Evolutionary conservation across 768 basidiomycete genomes (phyloP), one percentile per base, ranked within the genome.

Genomic region (Kwoniella sp.): DNA sequence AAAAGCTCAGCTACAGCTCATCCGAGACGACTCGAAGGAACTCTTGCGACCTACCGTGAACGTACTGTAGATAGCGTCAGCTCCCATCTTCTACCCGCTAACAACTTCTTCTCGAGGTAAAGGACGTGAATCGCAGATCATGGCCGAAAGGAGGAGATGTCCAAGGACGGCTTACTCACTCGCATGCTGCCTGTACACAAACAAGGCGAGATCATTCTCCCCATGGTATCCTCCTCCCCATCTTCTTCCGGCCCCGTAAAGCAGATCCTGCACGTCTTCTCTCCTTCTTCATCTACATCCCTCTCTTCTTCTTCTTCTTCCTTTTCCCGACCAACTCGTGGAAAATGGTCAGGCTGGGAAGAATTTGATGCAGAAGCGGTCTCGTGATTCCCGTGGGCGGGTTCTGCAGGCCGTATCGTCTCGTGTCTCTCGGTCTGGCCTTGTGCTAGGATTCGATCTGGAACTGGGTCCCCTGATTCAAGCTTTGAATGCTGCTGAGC

Each of bases 121-220:
- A n/a, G n/a, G n/a, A n/a, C n/a, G n/a, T n/a, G n/a, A n/a, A n/a
- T n/a, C n/a, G n/a, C n/a, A n/a, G n/a, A n/a, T n/a, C n/a, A n/a
- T n/a, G n/a, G n/a, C n/a, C n/a, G n/a, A n/a, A n/a, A n/a, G n/a
- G n/a, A n/a, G n/a, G n/a, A n/a, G n/a, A n/a, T n/a, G n/a, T n/a
- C n/a, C n/a, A n/a, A n/a, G n/a, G n/a, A n/a, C n/a, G n/a, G n/a
- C n/a, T 11, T 2, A 68, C 74, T 75, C 66, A 87, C 86, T 65
- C 87, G 89, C 65, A 92, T 90, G 23, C 88, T 88, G 48, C 92
- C 92, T 66, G 86, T 87, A 59, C 90, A 90, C 1, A 88, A 82
- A 78, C 90, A 91, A 4, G 92, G 92, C 30, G 88, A 86, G 69
- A 94, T 91, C 69, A 93, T 85, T 59, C 87, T 86, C 1, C 92